Evolutionary conservation across 148 eudicot genomes (phyloP), one percentile per base, ranked within the genome.

Genomic region (Rhododendron molle): DNA sequence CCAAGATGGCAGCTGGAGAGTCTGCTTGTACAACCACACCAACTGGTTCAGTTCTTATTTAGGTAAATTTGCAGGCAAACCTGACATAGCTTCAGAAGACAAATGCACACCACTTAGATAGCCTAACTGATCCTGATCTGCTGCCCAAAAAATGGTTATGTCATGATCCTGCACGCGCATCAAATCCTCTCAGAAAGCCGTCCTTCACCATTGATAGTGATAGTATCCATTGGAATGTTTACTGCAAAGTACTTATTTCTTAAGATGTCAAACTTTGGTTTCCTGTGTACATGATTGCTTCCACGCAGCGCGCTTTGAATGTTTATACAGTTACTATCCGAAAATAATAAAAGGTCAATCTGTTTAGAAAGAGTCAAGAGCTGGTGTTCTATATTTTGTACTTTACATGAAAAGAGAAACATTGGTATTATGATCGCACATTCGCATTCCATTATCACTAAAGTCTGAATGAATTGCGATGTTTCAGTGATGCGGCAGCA

Each of bases 401-500:
- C 15, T 20, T 32, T 21, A 58, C 40, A 20, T 21, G 47, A 34
- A 34, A 11, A 54, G 26, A 30, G 46, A 18, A 8, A 47, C 52
- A 11, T 15, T 47, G 20, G 28, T 32, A 7, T 81, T 54, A n/a
- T 58, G 62, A 81, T 56, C 21, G 28, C 72, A 65, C 30, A n/a
- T 10, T n/a, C 0, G 13, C 71, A 34, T 21, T 3, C 52, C 74
- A 56, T 30, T 11, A 78, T 49, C 26, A 11, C 32, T 3, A 49
- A 84, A 71, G 65, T 84, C 62, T 80, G 54, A 80, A 15, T 69
- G 9, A 47, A 26, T 65, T 79, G 36, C 44, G 52, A 73, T 21
- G 65, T 89, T 83, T 84, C 91, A 90, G 93, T 74, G 28, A 86
- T 77, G 74, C 85, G 80, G 88, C 96, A 90, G 81, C 90, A 90